A percentile compares a stretch with the other conserved stretches of the same genome.
Conservation (phyloP, 805 yeast genomes). For the Suhomyces tanzawaensis region DNA sequence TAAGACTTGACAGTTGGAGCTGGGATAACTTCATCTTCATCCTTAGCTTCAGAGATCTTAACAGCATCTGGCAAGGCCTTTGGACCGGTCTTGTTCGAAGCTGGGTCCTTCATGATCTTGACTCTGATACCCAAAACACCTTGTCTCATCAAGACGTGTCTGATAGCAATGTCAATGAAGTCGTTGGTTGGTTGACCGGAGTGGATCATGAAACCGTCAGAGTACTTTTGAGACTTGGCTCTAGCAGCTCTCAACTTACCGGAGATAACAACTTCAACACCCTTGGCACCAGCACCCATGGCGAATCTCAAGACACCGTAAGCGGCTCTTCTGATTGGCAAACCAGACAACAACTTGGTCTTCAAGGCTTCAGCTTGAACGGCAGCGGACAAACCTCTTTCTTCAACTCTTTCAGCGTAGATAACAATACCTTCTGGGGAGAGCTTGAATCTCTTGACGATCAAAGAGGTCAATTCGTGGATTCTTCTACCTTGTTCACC, state of each 20-base stretch:
- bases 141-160: slow-evolving; percentile 99
- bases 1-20: slow-evolving; percentile 83
- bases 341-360: slow-evolving; percentile 97
- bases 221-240: slow-evolving; percentile 99
- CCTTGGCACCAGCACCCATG: slow-evolving; percentile 99
- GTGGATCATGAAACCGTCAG: slow-evolving; percentile 99
- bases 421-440: slow-evolving; percentile 89
- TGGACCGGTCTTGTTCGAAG: slow-evolving; percentile 80
- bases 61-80: slow-evolving; percentile 94
- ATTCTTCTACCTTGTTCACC: slow-evolving; percentile 99
- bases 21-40: slow-evolving; percentile 70
- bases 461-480: slow-evolving; percentile 95
- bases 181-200: slow-evolving; percentile 99
- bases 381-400: slow-evolving; percentile 98
- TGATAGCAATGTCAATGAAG: slow-evolving; percentile 97
- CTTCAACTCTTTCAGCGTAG: slow-evolving; percentile 99
- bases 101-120: slow-evolving; percentile 99
- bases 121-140: slow-evolving; percentile 99
- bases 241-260: slow-evolving; percentile 99
- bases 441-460: slow-evolving; percentile 98
- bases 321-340: slow-evolving; percentile 99
- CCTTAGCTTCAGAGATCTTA: slow-evolving; percentile 90
- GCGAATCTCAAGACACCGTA: slow-evolving; percentile 99
- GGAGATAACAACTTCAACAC: slow-evolving; percentile 99
- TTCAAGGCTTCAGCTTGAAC: slow-evolving; percentile 99